Evolutionary conservation across 345 rosid genomes (phyloP), one percentile per base, ranked within the genome.

Genomic region (Zanthoxylum bungeanum): DNA sequence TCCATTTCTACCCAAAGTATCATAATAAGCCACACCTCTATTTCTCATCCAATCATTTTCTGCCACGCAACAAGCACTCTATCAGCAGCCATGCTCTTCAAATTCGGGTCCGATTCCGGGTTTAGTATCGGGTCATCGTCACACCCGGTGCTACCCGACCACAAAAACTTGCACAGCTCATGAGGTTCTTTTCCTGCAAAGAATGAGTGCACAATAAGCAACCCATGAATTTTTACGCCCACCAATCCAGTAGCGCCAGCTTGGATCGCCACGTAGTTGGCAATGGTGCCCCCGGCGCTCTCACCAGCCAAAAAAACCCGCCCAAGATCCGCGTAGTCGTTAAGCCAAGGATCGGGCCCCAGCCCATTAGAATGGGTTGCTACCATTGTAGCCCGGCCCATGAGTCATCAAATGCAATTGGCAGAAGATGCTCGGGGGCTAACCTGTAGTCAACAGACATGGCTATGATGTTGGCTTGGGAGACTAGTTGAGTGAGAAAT

Each of bases 1-100:
- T 21, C 19, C 80, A 56, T 82, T 61, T 2, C 21, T 22, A 16
- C 8, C 64, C 74, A 84, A 68, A 3, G 64, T 53, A 62, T 83
- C 85, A 11, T 14, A 66, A 31, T 83, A 82, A 14, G 42, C 9
- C 21, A 76, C 44, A 0, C 83, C 87, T 50, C 80, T 75, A 30
- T 64, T 44, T 64, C 70, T 79, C 58, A 82, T 28, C 67, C 71
- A 60, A 64, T 85, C 92, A 52, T 57, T 79, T 74, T 72, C 86
- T 0, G 85, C 86, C 49, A 85, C 80, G 27, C 74, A 85, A 87
- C 84, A 50, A 85, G 62, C 31, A 80, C 72, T 71, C 53, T 77
- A 4, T 74, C 75, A 42, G 84, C 77, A 39, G 73, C 80, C 51
- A 85, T 50, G 31, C 46, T 80, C 22, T 37, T 53, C 75, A 81